These are phyloP conservation scores for Pneumocystis wakefieldiae DNA, from an alignment of 1,139 yeast genomes.

Conservation along the genomic window DNA sequence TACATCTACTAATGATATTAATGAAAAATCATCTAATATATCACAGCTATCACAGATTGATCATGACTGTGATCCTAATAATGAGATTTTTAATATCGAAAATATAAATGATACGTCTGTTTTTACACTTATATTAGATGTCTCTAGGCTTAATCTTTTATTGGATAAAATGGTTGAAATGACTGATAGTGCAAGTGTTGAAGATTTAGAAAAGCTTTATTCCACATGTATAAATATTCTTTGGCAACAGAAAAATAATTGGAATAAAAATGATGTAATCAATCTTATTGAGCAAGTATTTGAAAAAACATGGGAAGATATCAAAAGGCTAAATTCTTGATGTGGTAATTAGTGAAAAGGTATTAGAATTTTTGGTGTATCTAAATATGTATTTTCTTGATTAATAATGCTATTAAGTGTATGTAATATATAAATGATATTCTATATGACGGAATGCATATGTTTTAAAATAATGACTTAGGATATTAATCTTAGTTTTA, in stretches of 20 bases:
- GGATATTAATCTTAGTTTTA: not conserved
- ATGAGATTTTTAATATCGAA: not conserved
- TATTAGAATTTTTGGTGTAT: not conserved
- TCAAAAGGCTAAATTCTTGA: not conserved
- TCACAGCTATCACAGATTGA: not conserved
- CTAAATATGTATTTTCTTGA: not conserved
- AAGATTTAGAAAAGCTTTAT: constrained; percentile 55
- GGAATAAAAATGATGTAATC: constrained; percentile 43
- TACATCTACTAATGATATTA: not conserved
- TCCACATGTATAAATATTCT: constrained; percentile 58
- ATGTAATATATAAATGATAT: not conserved
- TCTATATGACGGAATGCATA: not conserved
- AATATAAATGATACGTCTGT: constrained; percentile 3
- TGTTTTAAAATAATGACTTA: not conserved
- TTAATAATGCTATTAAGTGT: not conserved
- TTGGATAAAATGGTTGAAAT: constrained; percentile 23
- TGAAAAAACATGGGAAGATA: constrained; percentile 2
- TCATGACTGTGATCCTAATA: not conserved
- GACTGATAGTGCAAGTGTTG: constrained; percentile 46
- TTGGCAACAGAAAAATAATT: constrained; percentile 51
- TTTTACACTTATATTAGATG: constrained; percentile 25
- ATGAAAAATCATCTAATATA: not conserved
- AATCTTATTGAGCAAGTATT: constrained; percentile 7
- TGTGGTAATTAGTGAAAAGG: not conserved
- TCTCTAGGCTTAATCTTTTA: constrained; percentile 20